Evolutionary conservation across 108 stramenopile genomes (phyloP).

Genomic region (Schizochytrium sp.): DNA sequence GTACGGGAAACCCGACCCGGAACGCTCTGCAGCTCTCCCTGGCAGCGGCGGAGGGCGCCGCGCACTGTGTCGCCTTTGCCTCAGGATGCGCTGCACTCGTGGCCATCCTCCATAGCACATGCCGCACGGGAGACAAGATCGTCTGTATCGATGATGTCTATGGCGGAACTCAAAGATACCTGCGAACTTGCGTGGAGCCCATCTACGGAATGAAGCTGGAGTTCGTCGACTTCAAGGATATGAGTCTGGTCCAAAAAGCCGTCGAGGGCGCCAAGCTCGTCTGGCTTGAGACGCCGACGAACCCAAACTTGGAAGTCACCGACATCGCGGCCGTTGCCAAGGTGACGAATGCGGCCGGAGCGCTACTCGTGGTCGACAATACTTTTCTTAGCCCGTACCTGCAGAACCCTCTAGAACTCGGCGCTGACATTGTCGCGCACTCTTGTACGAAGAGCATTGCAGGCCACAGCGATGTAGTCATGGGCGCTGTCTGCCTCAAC

Average conservation of each 20-base stretch:
- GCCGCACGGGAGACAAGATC: slow-evolving; percentile 58
- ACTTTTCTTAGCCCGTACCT: slow-evolving; percentile 83
- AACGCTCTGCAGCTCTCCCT: slow-evolving; percentile 30
- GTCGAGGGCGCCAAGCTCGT: slow-evolving; percentile 51
- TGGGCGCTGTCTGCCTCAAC: slow-evolving; percentile 68
- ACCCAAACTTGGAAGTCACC: slow-evolving; percentile 69
- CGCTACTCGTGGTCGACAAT: slow-evolving; percentile 76
- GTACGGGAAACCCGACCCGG: slow-evolving; percentile 39
- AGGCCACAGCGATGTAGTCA: slow-evolving; percentile 78
- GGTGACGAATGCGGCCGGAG: slow-evolving; percentile 45
- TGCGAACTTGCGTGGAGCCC: slow-evolving; percentile 28
- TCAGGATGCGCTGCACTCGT: background rate
- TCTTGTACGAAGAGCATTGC: slow-evolving; percentile 77
- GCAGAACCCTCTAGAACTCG: slow-evolving; percentile 71
- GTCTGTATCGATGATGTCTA: slow-evolving; percentile 77
- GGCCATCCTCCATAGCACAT: background rate
- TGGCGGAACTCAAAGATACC: slow-evolving; percentile 72
- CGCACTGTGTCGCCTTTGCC: slow-evolving; percentile 28
- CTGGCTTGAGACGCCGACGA: slow-evolving; percentile 84
- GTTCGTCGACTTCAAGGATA: slow-evolving; percentile 17
- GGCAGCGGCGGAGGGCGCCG: slow-evolving; percentile 42
- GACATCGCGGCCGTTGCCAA: slow-evolving; percentile 59
- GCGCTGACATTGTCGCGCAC: slow-evolving; percentile 72
- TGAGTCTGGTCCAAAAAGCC: slow-evolving; percentile 19
- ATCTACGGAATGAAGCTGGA: slow-evolving; percentile 29